Evolutionary conservation across 1,139 yeast species (phyloP).

Genomic region (Protomyces arabidopsidicola): DNA sequence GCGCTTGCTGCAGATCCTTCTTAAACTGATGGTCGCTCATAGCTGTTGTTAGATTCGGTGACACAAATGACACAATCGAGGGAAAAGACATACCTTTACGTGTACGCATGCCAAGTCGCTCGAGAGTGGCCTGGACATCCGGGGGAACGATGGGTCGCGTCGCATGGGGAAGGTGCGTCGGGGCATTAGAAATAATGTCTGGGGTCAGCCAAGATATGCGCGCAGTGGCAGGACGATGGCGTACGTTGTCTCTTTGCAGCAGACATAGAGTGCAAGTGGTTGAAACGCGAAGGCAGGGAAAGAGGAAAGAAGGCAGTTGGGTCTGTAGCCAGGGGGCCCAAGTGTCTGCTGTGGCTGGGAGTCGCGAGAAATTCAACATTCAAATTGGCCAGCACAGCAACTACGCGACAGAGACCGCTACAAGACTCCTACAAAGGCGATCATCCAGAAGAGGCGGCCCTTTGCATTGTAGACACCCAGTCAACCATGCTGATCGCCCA

Average conservation of each 20-base stretch:
- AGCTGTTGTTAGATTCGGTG: neutral
- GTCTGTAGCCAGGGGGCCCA: too few relatives aligned
- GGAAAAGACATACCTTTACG: conserved; percentile 21
- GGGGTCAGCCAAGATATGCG: too few relatives aligned
- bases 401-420: neutral
- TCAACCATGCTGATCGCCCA: neutral
- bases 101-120: conserved; percentile 19
- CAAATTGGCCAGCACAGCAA: neutral
- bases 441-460: neutral
- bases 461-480: too few relatives aligned
- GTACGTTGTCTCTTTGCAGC: neutral
- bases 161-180: conserved; percentile 10
- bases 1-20: neutral
- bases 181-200: neutral
- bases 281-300: too few relatives aligned
- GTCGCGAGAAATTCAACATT: too few relatives aligned
- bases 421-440: neutral
- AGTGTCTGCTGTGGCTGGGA: too few relatives aligned
- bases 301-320: too few relatives aligned
- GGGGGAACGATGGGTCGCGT: conserved; percentile 15
- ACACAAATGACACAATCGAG: too few relatives aligned
- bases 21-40: neutral
- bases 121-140: conserved; percentile 10
- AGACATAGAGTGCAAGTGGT: too few relatives aligned
- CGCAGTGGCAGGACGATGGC: too few relatives aligned